Base-by-base conservation (phyloP, 495 filamentous ascomycete species). In the Haplographium delicatum region DNA sequence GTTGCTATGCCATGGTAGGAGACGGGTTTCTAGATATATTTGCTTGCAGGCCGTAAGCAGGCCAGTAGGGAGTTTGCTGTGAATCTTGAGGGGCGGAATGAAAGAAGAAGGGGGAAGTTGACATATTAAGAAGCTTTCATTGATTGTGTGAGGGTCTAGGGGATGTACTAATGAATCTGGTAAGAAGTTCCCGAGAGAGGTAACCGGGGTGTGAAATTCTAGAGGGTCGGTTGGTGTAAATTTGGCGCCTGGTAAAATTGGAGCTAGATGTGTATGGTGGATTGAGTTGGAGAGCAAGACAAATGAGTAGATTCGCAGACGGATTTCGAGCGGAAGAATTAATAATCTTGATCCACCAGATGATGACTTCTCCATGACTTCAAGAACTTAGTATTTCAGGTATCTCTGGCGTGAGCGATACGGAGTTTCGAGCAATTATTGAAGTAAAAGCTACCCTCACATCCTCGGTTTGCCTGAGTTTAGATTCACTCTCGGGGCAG, bases 261-360 rank as follows among this genome's bases (percentile, higher is more conserved):
- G 54, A 13, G 54, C 42, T 15, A 57, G 43, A 20, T 57, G 49
- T 13, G 44, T 38, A 44, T 57, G 54, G 26, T 44, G 28, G 30
- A 53, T 49, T 18, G 35, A 44, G 28, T 51, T 37, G 54, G 38
- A 22, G 16, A 22, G 15, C 16, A 59, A 22, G 33, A 53, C 30
- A n/a, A 47, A 40, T 45, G 13, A 1, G 40, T 59, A 59, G 24
- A 59, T 59, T 6, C 51, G 51, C 4, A 54, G 51, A 22, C 56
- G 56, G 42, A 54, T 51, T 44, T 59, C 56, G 8, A 59, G 23
- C n/a, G 56, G 56, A 11, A 59, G 26, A 4, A 33, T 40, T 13
- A 59, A 42, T 19, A 59, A 38, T 13, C 27, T 13, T 18, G 46
- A 22, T 33, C n/a, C n/a, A n/a, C n/a, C n/a, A n/a, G n/a, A n/a